Percentiles rank a stretch among this genome's conserved stretches.
Evolutionary conservation across 768 basidiomycete species (phyloP).

Genomic region (Hygrocybe coccinea): DNA sequence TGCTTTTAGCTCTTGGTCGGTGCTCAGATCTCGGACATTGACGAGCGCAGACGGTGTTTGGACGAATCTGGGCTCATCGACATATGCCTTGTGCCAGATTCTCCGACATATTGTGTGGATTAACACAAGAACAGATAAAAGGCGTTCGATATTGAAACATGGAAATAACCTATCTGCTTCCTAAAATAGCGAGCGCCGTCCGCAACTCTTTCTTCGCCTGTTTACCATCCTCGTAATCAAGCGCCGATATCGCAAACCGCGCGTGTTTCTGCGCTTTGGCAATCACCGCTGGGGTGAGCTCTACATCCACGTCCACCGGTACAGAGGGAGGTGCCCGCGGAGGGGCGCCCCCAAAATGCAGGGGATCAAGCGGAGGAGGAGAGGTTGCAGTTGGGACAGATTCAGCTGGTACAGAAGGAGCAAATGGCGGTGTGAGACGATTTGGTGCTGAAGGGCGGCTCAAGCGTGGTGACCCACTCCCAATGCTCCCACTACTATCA

Average conservation of each 20-base stretch:
- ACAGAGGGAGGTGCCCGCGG: slow-evolving; percentile 18
- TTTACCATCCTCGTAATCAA: slow-evolving; percentile 91
- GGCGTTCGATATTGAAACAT: neutral
- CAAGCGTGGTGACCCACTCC: too few species aligned
- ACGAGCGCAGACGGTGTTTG: neutral
- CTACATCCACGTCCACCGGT: slow-evolving; percentile 31
- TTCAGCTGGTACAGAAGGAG: slow-evolving; percentile 14
- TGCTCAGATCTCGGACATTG: too few species aligned
- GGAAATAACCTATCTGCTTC: slow-evolving; percentile 31
- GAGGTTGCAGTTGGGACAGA: slow-evolving; percentile 6
- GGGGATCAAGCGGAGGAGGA: slow-evolving; percentile 8
- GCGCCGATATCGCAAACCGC: slow-evolving; percentile 86
- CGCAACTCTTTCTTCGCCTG: slow-evolving; percentile 81
- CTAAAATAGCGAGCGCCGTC: slow-evolving; percentile 65
- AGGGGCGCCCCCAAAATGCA: slow-evolving; percentile 10
- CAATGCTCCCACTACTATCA: too few species aligned
- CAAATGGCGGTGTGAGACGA: neutral
- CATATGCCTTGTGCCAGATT: too few species aligned
- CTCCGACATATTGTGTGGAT: too few species aligned
- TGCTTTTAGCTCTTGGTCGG: too few species aligned
- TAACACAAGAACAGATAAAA: neutral
- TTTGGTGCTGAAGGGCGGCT: neutral
- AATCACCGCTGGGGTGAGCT: slow-evolving; percentile 62
- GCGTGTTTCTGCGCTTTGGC: slow-evolving; percentile 87
- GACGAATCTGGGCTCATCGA: too few species aligned